These are phyloP conservation scores for Casuarina glauca DNA, from an alignment of 306 rosid species.

Conservation along the genomic window DNA sequence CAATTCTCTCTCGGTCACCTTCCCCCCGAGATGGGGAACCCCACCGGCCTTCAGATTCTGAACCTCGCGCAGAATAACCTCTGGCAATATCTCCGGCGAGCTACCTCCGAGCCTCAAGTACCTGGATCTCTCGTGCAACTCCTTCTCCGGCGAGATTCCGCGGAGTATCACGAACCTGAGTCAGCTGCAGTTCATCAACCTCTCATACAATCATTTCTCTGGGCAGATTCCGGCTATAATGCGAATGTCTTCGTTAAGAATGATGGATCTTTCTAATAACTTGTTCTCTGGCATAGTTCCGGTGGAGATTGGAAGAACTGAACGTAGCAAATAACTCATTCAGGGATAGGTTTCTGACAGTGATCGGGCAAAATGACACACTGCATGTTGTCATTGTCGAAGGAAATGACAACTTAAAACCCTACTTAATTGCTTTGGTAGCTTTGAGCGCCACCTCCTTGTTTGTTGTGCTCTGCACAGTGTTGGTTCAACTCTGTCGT, in stretches of 20 bases:
- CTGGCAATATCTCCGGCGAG: constrained; percentile 56
- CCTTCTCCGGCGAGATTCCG: constrained; percentile 80
- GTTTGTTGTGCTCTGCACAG: too few relatives aligned
- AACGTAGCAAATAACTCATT: constrained; percentile 32
- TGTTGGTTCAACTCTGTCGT: too few relatives aligned
- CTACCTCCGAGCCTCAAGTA: constrained; percentile 54
- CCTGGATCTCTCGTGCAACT: constrained; percentile 78
- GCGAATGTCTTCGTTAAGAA: constrained; percentile 44
- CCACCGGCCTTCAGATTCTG: constrained; percentile 54
- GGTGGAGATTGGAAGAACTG: too few relatives aligned
- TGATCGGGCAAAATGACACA: constrained; percentile 59
- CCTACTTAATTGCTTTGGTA: too few relatives aligned
- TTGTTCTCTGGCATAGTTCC: not conserved
- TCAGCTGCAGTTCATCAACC: constrained; percentile 68
- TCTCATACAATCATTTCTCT: constrained; percentile 12
- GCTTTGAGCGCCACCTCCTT: too few relatives aligned
- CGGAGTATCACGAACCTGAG: constrained; percentile 42
- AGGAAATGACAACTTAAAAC: constrained; percentile 36
- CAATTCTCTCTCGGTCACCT: constrained; percentile 64
- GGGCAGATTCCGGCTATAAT: constrained; percentile 86
- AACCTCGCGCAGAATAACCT: constrained; percentile 74
- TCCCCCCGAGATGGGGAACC: constrained; percentile 64
- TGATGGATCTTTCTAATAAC: constrained; percentile 69
- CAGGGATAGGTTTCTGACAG: constrained; percentile 38
- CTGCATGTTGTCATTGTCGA: constrained; percentile 39